These are phyloP conservation scores for Nicotiana noctiflora DNA, from an alignment of 257 asterid genomes.

Conservation along the genomic window DNA sequence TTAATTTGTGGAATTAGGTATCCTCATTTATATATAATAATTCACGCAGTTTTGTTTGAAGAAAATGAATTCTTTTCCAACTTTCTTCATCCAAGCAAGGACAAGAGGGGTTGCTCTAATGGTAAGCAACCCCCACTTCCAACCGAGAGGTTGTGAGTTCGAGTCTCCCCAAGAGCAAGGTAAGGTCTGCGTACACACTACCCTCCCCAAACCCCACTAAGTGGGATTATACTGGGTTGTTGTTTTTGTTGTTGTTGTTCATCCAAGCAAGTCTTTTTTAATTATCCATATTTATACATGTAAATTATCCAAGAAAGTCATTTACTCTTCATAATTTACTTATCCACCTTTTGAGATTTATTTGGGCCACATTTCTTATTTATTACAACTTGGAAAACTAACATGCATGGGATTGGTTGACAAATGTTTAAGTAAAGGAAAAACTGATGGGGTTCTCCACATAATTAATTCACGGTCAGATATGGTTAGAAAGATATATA, in stretches of 20 bases:
- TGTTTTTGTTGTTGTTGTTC: no score
- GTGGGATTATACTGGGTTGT: no score
- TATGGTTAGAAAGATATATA: no score
- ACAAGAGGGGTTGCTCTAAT: no score
- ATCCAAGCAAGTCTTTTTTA: no score
- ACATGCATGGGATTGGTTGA: not conserved
- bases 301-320: not conserved
- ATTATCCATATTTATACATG: not conserved
- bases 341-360: slow-evolving; percentile 1
- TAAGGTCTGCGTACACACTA: no score
- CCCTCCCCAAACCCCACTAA: no score
- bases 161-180: no score
- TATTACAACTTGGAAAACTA: not conserved
- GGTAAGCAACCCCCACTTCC: no score
- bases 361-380: not conserved
- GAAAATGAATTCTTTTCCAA: not conserved
- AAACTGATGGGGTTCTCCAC: not conserved
- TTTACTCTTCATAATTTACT: not conserved
- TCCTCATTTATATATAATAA: not conserved
- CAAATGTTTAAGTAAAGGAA: not conserved
- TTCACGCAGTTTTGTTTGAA: not conserved
- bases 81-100: no score
- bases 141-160: no score
- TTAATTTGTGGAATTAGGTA: not conserved
- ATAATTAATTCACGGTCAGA: no score